Percentiles rank a stretch among this genome's conserved stretches.
phyloP scores from a whole-genome alignment of 768 basidiomycete genomes.

The Pleurotus ostreatus region DNA sequence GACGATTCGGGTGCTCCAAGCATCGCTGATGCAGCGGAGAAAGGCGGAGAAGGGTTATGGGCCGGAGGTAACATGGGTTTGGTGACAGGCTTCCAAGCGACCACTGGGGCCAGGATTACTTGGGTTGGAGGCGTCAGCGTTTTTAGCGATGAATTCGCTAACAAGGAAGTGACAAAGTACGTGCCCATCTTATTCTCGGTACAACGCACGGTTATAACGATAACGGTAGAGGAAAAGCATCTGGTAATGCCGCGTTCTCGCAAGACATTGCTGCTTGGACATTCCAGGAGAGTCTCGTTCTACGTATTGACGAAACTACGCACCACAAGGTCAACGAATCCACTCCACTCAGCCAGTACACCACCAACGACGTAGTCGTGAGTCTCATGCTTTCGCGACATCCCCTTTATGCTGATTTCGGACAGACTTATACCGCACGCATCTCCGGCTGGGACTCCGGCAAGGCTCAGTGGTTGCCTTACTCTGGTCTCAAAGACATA shows the following conservation, averaged over 20 bases:
- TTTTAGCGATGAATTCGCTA: slow-evolving; percentile 72
- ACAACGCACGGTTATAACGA: not conserved
- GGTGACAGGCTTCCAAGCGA: slow-evolving; percentile 88
- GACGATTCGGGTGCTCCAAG: slow-evolving; percentile 59
- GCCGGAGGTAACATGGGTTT: slow-evolving; percentile 74
- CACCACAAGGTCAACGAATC: slow-evolving; percentile 72
- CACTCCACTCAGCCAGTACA: slow-evolving; percentile 67
- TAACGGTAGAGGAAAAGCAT: slow-evolving; percentile 45
- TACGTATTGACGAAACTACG: slow-evolving; percentile 70
- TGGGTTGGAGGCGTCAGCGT: slow-evolving; percentile 81
- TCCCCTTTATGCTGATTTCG: not conserved
- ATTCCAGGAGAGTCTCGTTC: slow-evolving; percentile 81
- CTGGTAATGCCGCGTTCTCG: slow-evolving; percentile 74
- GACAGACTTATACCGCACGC: slow-evolving; percentile 67
- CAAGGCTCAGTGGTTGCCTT: slow-evolving; percentile 63
- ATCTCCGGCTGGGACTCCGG: slow-evolving; percentile 65
- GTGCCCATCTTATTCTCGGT: slow-evolving; percentile 21
- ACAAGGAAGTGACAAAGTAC: slow-evolving; percentile 57
- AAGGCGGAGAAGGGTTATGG: slow-evolving; percentile 76
- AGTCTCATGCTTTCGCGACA: slow-evolving; percentile 15
- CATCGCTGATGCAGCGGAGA: slow-evolving; percentile 67
- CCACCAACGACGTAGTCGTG: slow-evolving; percentile 83
- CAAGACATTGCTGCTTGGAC: slow-evolving; percentile 82
- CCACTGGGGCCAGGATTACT: slow-evolving; percentile 68
- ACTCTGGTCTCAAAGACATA: slow-evolving; percentile 69